A percentile compares a stretch with the other conserved stretches of the same genome.
Evolutionary conservation across 306 rosid species (phyloP).

Genomic region (Hippophae gyantsensis): DNA sequence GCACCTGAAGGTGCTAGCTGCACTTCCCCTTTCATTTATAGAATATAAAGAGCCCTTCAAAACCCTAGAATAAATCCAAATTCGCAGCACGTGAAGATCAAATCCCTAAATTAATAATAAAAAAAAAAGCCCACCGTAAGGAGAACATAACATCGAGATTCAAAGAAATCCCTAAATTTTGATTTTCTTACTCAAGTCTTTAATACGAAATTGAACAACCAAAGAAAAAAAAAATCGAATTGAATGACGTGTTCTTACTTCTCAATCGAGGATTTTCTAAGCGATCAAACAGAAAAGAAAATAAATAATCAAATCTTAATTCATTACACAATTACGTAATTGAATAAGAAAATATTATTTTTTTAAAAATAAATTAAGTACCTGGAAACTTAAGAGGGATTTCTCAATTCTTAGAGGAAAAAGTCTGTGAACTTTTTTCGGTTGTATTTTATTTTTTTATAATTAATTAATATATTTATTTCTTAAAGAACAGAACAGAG

Average conservation of each 20-base stretch:
- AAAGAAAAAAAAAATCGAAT: not conserved
- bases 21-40: slow-evolving; percentile 74
- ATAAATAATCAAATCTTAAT: too few species aligned
- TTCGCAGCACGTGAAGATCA: slow-evolving; percentile 9
- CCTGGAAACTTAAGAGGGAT: too few species aligned
- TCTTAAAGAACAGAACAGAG: too few species aligned
- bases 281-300: not conserved
- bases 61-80: slow-evolving; percentile 29
- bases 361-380: too few species aligned
- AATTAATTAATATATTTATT: too few species aligned
- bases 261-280: not conserved
- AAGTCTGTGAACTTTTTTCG: too few species aligned
- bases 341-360: too few species aligned
- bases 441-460: too few species aligned
- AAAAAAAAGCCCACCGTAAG: not conserved
- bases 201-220: not conserved
- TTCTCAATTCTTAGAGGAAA: too few species aligned
- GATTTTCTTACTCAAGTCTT: not conserved
- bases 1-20: slow-evolving; percentile 55
- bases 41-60: slow-evolving; percentile 8
- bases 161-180: not conserved
- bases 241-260: not conserved
- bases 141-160: not conserved
- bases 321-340: too few species aligned
- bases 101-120: slow-evolving; percentile 5